phyloP scores from a whole-genome alignment of 495 filamentous ascomycete genomes.

The Pyrenopolyporus hunteri region DNA sequence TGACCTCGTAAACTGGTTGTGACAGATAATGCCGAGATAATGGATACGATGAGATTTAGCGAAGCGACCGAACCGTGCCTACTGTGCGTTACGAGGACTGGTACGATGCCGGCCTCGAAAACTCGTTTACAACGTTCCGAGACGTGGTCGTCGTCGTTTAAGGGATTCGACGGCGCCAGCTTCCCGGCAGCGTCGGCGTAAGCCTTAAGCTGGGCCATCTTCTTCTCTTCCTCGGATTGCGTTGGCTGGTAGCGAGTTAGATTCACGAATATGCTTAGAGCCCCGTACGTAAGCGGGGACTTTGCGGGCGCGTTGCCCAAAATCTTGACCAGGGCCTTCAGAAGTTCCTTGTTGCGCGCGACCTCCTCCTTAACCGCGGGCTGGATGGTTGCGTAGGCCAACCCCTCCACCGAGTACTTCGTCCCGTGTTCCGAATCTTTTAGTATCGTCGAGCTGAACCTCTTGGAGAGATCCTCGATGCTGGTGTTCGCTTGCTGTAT shows the following conservation, averaged over 20 bases:
- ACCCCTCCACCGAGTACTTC: constrained; percentile 82
- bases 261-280: constrained; percentile 80
- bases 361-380: constrained; percentile 82
- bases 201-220: constrained; percentile 85
- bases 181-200: constrained; percentile 84
- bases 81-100: constrained; percentile 72
- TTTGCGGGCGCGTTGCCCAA: constrained; percentile 65
- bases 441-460: constrained; percentile 79
- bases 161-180: constrained; percentile 63
- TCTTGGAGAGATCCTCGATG: constrained; percentile 73
- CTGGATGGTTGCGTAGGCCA: constrained; percentile 87
- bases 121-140: constrained; percentile 75
- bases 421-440: constrained; percentile 60
- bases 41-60: constrained; percentile 70
- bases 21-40: constrained; percentile 77
- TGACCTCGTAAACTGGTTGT: constrained; percentile 72
- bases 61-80: constrained; percentile 70
- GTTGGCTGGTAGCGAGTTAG: constrained; percentile 79
- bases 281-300: constrained; percentile 80
- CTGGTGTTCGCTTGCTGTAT: constrained; percentile 59
- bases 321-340: constrained; percentile 68
- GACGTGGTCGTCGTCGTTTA: constrained; percentile 77
- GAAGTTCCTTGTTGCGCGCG: constrained; percentile 65
- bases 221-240: constrained; percentile 90
- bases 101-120: constrained; percentile 75